Percentiles rank a stretch among this genome's conserved stretches.
Conservation (phyloP, 2,329 filamentous ascomycete genomes). For the Aotearoamyces nothofagi region DNA sequence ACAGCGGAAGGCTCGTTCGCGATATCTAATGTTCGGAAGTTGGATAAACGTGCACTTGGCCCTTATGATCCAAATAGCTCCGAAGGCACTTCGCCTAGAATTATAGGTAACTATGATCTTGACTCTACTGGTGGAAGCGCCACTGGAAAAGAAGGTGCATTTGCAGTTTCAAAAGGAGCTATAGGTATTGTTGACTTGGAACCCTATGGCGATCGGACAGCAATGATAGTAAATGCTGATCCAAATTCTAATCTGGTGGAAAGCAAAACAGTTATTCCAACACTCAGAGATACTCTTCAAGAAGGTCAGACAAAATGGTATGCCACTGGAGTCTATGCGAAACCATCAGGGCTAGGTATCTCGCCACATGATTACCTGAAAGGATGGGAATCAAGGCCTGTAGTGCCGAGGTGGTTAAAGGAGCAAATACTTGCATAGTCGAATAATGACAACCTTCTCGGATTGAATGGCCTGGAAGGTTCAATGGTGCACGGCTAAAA, state of each 20-base stretch:
- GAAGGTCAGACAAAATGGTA: slow-evolving; percentile 48
- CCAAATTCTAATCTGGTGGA: slow-evolving; percentile 67
- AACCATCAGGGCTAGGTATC: slow-evolving; percentile 40
- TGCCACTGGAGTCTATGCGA: slow-evolving; percentile 55
- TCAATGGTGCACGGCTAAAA: too few relatives aligned
- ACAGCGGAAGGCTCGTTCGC: slow-evolving; percentile 66
- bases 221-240: slow-evolving; percentile 58
- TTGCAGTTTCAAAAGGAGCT: slow-evolving; percentile 38
- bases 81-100: slow-evolving; percentile 36
- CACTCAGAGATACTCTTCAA: slow-evolving; percentile 44
- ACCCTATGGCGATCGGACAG: slow-evolving; percentile 23
- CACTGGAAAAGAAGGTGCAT: slow-evolving; percentile 34
- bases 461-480: too few relatives aligned
- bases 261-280: slow-evolving; percentile 56
- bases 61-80: slow-evolving; percentile 27
- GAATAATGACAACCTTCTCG: too few relatives aligned
- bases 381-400: slow-evolving; percentile 44
- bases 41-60: slow-evolving; percentile 33
- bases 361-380: slow-evolving; percentile 43
- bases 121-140: slow-evolving; percentile 36
- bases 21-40: slow-evolving; percentile 37
- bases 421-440: too few relatives aligned
- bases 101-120: slow-evolving; percentile 46
- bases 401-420: slow-evolving; percentile 46
- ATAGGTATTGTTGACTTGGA: slow-evolving; percentile 42